A percentile compares a stretch with the other conserved stretches of the same genome.
Conservation (phyloP, 2,329 filamentous ascomycete genomes). For the Chaetothyriales sp. region DNA sequence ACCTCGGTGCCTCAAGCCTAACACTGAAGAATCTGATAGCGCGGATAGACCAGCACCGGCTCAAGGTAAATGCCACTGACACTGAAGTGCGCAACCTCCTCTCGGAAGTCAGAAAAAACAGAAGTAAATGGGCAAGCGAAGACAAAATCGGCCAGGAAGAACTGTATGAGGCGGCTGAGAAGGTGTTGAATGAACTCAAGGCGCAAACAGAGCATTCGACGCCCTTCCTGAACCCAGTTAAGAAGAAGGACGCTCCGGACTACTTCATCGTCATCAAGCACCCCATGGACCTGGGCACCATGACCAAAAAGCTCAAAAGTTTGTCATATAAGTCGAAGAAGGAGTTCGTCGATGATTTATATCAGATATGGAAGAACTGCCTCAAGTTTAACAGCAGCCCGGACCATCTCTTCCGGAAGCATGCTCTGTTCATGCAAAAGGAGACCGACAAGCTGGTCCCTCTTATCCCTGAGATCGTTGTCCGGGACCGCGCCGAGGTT, state of each 20-base stretch:
- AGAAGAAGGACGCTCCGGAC: conserved; percentile 91
- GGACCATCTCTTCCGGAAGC: conserved; percentile 72
- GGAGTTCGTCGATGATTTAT: conserved; percentile 85
- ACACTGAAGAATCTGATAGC: conserved; percentile 95
- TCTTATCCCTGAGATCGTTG: conserved; percentile 80
- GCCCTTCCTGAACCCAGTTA: conserved; percentile 86
- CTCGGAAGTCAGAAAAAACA: conserved; percentile 93
- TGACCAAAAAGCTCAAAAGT: conserved; percentile 92
- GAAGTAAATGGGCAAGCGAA: conserved; percentile 97
- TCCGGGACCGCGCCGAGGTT: conserved; percentile 82
- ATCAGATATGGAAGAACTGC: conserved; percentile 94
- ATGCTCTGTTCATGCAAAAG: conserved; percentile 91
- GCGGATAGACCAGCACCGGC: conserved; percentile 82
- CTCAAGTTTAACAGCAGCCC: conserved; percentile 88
- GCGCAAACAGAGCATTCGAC: conserved; percentile 94
- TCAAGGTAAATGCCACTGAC: conserved; percentile 80
- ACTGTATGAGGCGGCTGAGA: conserved; percentile 89
- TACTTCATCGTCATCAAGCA: conserved; percentile 71
- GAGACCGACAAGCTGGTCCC: conserved; percentile 94
- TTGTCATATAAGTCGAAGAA: conserved; percentile 73
- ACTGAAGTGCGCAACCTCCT: conserved; percentile 82
- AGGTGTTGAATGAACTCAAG: conserved; percentile 91
- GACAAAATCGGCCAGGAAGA: conserved; percentile 96
- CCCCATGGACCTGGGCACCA: conserved; percentile 92
- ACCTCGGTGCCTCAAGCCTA: conserved; percentile 86